These are phyloP conservation scores for Trichoderma cornu-damae DNA, from an alignment of 2,329 filamentous ascomycete genomes.

Conservation along the genomic window DNA sequence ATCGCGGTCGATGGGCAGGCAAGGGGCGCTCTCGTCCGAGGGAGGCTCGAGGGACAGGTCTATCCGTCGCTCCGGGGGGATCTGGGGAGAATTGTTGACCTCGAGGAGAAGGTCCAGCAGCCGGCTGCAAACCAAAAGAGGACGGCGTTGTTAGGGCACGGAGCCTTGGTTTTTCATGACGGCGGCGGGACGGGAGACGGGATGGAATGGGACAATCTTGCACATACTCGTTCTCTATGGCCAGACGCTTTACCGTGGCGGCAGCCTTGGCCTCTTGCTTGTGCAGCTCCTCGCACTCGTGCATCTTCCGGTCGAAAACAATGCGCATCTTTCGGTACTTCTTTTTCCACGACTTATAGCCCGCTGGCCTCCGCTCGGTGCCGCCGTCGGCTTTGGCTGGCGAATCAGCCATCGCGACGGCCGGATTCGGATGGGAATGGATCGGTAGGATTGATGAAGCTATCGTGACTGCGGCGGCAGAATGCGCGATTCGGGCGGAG, in stretches of 20 bases:
- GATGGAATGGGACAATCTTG: too few species aligned
- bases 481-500: constrained; percentile 13
- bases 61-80: constrained; percentile 69
- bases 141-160: too few species aligned
- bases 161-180: too few species aligned
- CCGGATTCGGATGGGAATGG: constrained; percentile 12
- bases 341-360: constrained; percentile 74
- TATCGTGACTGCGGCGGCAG: constrained; percentile 5
- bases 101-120: constrained; percentile 84
- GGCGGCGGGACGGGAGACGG: too few species aligned
- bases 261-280: constrained; percentile 75
- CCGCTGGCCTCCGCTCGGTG: constrained; percentile 40
- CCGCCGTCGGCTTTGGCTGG: constrained; percentile 42
- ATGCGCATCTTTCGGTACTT: constrained; percentile 92
- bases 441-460: constrained; percentile 13
- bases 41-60: constrained; percentile 55
- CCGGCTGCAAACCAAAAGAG: constrained; percentile 69
- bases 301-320: constrained; percentile 71
- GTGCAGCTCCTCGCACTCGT: constrained; percentile 76
- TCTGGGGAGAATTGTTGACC: constrained; percentile 77
- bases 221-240: constrained; percentile 85
- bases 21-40: constrained; percentile 36
- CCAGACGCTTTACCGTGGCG: constrained; percentile 74
- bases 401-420: constrained; percentile 30
- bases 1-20: constrained; percentile 31